Evolutionary conservation across 2,329 filamentous ascomycete genomes (phyloP).

Genomic region (Ambrosiella cleistominuta): DNA sequence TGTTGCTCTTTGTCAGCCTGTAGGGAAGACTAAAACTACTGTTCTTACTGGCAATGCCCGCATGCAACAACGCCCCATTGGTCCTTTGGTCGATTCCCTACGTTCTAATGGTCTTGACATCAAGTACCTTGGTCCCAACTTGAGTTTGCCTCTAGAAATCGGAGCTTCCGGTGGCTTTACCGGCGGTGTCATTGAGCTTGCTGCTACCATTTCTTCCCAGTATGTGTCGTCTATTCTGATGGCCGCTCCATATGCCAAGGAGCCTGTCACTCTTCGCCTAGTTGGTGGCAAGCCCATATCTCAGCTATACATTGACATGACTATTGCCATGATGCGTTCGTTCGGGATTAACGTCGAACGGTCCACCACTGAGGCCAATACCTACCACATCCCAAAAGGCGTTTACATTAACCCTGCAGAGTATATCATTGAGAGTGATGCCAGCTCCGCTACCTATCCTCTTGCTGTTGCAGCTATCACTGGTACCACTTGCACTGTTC

Average conservation of each 20-base stretch:
- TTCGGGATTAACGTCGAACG: conserved; percentile 71
- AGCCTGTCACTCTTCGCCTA: conserved; percentile 73
- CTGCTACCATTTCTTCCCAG: conserved; percentile 94
- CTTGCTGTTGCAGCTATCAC: conserved; percentile 88
- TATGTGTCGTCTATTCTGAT: conserved; percentile 95
- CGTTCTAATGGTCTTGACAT: conserved; percentile 73
- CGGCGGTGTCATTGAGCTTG: conserved; percentile 77
- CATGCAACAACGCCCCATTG: conserved; percentile 93
- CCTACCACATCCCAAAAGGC: conserved; percentile 82
- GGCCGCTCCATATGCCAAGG: conserved; percentile 92
- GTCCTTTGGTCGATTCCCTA: conserved; percentile 78
- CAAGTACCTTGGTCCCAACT: conserved; percentile 66
- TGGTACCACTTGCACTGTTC: conserved; percentile 85
- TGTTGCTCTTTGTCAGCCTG: conserved; percentile 60
- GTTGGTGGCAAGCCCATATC: conserved; percentile 97
- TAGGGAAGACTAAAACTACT: conserved; percentile 42
- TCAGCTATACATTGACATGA: conserved; percentile 97
- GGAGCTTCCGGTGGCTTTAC: conserved; percentile 66
- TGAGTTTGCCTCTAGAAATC: conserved; percentile 70
- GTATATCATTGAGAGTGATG: conserved; percentile 91
- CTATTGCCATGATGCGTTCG: conserved; percentile 86
- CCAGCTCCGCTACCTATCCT: conserved; percentile 92
- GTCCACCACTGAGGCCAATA: conserved; percentile 65
- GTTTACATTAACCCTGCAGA: conserved; percentile 66
- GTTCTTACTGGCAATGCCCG: conserved; percentile 82